A percentile compares a stretch with the other conserved stretches of the same genome.
Conservation (phyloP, 768 basidiomycete species). For the Phanerochaete sordida region DNA sequence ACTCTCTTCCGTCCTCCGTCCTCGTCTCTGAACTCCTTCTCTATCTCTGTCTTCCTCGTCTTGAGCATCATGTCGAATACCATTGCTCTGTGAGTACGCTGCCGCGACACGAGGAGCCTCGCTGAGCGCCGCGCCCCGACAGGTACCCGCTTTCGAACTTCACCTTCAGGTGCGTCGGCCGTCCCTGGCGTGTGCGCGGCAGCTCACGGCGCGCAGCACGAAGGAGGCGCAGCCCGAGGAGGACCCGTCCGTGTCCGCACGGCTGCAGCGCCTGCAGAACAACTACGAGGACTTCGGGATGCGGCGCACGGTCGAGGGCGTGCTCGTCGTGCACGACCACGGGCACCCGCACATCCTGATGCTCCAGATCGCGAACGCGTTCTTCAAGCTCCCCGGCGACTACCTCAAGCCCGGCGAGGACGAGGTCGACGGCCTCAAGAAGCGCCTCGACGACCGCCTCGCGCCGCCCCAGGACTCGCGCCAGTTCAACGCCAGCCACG, state of each 20-base stretch:
- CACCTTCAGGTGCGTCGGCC: conserved; percentile 67
- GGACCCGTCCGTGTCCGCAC: conserved; percentile 92
- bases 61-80: conserved; percentile 49
- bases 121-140: not conserved
- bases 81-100: conserved; percentile 40
- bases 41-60: not conserved
- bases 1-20: not conserved
- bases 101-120: not conserved
- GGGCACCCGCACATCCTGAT: conserved; percentile 97
- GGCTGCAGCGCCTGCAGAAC: conserved; percentile 89
- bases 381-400: conserved; percentile 99
- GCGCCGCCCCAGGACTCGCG: conserved; percentile 69
- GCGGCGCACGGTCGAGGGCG: conserved; percentile 90
- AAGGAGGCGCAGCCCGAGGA: conserved; percentile 98
- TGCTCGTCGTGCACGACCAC: conserved; percentile 91
- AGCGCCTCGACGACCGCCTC: conserved; percentile 84
- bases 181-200: not conserved
- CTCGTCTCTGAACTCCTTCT: not conserved
- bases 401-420: conserved; percentile 97
- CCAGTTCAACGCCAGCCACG: conserved; percentile 77
- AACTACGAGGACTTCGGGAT: conserved; percentile 98
- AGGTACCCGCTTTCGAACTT: conserved; percentile 90
- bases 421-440: conserved; percentile 87
- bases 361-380: conserved; percentile 97
- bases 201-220: conserved; percentile 47